Conservation (phyloP, 225 moss, liverwort and hornwort genomes). For the Sphagnum contortum region DNA sequence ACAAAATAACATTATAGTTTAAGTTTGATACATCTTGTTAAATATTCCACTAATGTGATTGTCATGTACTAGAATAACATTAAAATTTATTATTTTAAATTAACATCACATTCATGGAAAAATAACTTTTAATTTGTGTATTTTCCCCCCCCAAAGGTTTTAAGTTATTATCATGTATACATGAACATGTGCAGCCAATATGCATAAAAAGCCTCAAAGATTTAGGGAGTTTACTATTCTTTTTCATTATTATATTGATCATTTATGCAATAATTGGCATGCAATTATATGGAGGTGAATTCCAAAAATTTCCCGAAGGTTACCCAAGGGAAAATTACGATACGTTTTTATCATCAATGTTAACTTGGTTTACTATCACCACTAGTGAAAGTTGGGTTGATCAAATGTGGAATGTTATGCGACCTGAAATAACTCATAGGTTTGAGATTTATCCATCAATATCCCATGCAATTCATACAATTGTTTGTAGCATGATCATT, state of each 20-base stretch:
- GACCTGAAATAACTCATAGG: slow-evolving; percentile 48
- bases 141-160: not conserved
- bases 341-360: slow-evolving; percentile 28
- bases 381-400: slow-evolving; percentile 87
- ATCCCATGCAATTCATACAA: no score
- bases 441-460: slow-evolving; percentile 2
- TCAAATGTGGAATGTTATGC: slow-evolving; percentile 86
- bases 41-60: no score
- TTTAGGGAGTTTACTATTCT: slow-evolving; percentile 52
- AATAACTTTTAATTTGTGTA: no score
- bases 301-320: slow-evolving; percentile 27
- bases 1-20: no score
- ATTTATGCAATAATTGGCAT: slow-evolving; percentile 71
- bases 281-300: slow-evolving; percentile 71
- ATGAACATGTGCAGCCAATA: slow-evolving; percentile 26
- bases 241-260: slow-evolving; percentile 37
- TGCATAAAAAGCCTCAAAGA: slow-evolving; percentile 61
- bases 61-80: no score
- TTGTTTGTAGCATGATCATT: not conserved
- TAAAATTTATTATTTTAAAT: no score
- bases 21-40: no score
- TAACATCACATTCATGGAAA: no score
- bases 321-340: slow-evolving; percentile 81
- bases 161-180: not conserved
- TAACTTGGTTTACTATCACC: slow-evolving; percentile 72